Base-by-base conservation (phyloP, 331 rosid genomes). In the Malus hybrid region DNA sequence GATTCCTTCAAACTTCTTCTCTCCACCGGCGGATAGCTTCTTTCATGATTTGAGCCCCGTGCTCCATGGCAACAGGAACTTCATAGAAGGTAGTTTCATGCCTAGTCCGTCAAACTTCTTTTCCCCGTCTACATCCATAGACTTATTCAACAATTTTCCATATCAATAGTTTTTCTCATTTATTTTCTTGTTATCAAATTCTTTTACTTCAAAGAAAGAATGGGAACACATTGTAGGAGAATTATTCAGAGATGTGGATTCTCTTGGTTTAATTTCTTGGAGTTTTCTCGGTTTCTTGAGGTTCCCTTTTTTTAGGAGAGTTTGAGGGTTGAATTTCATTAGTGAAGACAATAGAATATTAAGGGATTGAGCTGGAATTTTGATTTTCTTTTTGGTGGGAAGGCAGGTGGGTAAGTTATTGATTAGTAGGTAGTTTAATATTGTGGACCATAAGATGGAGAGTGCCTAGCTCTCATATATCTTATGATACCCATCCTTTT, bases 41-140 rank as follows among this genome's bases (percentile, higher is more conserved):
- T 83, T 88, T 67, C 92, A 87, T 54, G 96, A 87, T 70, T 78
- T 92, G 79, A 92, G 96, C 67, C 96, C 97, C 9, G 77, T 81
- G 44, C 74, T 85, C 74, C 83, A 85, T 9, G 85, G 84, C 2
- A 78, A 78, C 62, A 86, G 87, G 73, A 86, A 83, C 81, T 84
- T 85, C 73, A 69, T 80, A 28, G 95, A 89, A 80, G 87, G 87
- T 81, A 83, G 85, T 68, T 84, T 87, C 87, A 67, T 90, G 81
- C 87, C 93, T 22, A 92, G 88, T 66, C 93, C 96, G 80, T 85
- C 93, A 29, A 85, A 79, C 85, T 90, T 90, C 65, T 69, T 92
- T 61, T 89, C 91, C 10, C 88, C 86, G 6, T 64, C 90, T 59
- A 86, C 87, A 3, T 74, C 90, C 52, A 71, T 86, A 1, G 95